These are phyloP conservation scores for Plasmodium billcollinsi DNA, from an alignment of 169 alveolate species.

Conservation along the genomic window DNA sequence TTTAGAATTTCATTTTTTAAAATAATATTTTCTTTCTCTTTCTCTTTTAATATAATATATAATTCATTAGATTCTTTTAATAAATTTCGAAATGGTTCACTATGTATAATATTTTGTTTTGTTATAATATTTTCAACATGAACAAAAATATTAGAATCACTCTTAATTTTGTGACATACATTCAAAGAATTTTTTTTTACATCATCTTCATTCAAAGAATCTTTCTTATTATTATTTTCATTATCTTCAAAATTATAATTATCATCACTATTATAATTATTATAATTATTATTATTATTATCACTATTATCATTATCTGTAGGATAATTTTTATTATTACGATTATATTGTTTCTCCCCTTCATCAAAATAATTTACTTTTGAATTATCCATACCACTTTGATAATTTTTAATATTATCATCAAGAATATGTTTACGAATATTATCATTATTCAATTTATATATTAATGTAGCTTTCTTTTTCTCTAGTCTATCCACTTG, in stretches of 20 bases:
- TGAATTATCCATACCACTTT: neutral
- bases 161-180: neutral
- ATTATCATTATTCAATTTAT: conserved; percentile 27
- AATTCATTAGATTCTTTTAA: conserved; percentile 33
- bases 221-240: neutral
- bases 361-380: neutral
- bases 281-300: neutral
- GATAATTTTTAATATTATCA: neutral
- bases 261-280: neutral
- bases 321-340: conserved; percentile 1
- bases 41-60: conserved; percentile 25
- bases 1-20: conserved; percentile 50
- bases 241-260: neutral
- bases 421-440: conserved; percentile 35
- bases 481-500: conserved; percentile 50
- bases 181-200: neutral
- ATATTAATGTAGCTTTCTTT: conserved; percentile 36
- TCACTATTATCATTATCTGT: neutral
- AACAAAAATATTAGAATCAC: neutral
- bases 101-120: conserved; percentile 42
- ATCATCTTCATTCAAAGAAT: neutral
- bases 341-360: neutral
- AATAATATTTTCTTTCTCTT: conserved; percentile 32
- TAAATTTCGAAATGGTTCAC: conserved; percentile 46
- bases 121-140: conserved; percentile 35